Base-by-base conservation (phyloP, 2,329 filamentous ascomycete species). In the Colletotrichum noveboracense region DNA sequence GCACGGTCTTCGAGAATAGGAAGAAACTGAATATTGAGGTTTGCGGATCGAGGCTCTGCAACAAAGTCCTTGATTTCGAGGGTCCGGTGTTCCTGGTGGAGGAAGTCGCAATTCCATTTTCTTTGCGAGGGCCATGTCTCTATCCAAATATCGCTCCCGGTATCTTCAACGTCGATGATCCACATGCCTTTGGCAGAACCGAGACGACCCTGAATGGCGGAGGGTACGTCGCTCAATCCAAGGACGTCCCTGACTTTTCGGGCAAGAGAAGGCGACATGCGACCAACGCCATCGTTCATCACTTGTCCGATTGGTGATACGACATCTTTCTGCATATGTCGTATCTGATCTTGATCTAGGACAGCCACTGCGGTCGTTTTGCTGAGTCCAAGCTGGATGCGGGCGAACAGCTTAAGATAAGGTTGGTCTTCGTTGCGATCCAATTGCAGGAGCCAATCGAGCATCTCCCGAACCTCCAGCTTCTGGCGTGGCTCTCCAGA, bases 151-250 rank as follows among this genome's bases (percentile, higher is more conserved):
- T 85, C 80, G 2, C 88, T 84, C 1, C 84, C 83, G 0, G 82
- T 82, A 30, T 90, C 87, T 1, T 85, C 80, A 0, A 87, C 85
- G 78, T 93, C 92, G 6, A 93, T 83, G 64, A 93, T 88, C 94
- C 94, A 96, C 78, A 96, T 87, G 0, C 94, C 95, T 82, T 96
- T 96, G 1, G 93, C 93, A 21, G 93, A 91, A 10, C 91, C 93
- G 48, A 96, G 89, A 1, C 95, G 90, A 2, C 87, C 94, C 82
- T 96, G 94, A 64, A 93, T 92, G 0, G 89, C 92, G 38, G 90
- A 90, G 0, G 94, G 93, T 0, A 90, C 81, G n/a, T 89, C 86
- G 0, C 81, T 78, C 0, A 93, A 83, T 0, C 88, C 89, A 10
- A 94, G 86, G 0, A 76, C 76, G 2, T 86, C 80, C 26, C 89